phyloP scores from a whole-genome alignment of 2,329 filamentous ascomycete species.

The Didymella pomorum region DNA sequence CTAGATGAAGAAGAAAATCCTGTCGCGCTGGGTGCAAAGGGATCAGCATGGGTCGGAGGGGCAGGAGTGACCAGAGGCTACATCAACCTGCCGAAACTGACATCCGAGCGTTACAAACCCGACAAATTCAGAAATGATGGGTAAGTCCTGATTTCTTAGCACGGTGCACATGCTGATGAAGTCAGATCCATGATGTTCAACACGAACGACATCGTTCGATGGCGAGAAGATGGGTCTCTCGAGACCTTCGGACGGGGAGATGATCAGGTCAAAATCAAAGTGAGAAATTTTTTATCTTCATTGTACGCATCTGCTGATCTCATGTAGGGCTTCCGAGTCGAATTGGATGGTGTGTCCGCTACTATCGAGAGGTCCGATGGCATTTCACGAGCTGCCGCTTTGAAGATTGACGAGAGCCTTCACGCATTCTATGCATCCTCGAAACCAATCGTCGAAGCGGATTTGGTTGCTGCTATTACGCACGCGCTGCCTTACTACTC shows the following conservation, averaged over 20 bases:
- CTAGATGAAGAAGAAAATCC: conserved; percentile 59
- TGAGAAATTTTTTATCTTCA: conserved; percentile 3
- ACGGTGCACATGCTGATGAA: background rate
- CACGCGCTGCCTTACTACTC: conserved; percentile 64
- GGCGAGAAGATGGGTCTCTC: conserved; percentile 62
- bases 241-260: conserved; percentile 66
- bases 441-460: conserved; percentile 34
- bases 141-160: conserved; percentile 41
- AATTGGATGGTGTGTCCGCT: conserved; percentile 64
- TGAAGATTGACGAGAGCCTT: conserved; percentile 59
- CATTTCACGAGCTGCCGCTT: conserved; percentile 58
- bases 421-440: conserved; percentile 61
- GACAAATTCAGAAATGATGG: conserved; percentile 63
- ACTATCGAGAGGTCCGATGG: conserved; percentile 38
- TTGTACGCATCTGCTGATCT: conserved; percentile 15
- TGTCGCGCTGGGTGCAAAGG: conserved; percentile 58
- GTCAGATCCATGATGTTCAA: conserved; percentile 62
- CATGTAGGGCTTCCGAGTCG: conserved; percentile 65
- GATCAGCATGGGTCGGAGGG: conserved; percentile 66
- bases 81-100: conserved; percentile 62
- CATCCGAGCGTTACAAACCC: conserved; percentile 58
- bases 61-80: conserved; percentile 65
- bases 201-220: conserved; percentile 66
- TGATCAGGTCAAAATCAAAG: conserved; percentile 69
- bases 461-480: conserved; percentile 53